Percentiles rank a stretch among this genome's conserved stretches.
phyloP scores from a whole-genome alignment of 2,329 filamentous ascomycete genomes.

The Myriosclerotinia scirpicola region DNA sequence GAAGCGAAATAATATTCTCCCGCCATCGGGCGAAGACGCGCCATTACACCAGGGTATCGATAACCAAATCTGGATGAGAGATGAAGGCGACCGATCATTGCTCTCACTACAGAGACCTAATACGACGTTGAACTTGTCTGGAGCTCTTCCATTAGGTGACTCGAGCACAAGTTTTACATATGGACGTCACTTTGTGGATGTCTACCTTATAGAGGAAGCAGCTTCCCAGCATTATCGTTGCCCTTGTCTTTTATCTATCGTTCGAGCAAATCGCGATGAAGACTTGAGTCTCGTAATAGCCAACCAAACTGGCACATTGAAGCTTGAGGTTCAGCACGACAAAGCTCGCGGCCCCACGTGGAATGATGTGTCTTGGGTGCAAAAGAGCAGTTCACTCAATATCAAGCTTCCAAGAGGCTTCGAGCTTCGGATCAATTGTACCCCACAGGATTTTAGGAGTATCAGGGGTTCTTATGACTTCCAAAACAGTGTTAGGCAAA shows the following conservation, averaged over 20 bases:
- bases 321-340: slow-evolving; percentile 69
- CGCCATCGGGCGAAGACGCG: slow-evolving; percentile 60
- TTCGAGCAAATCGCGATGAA: slow-evolving; percentile 67
- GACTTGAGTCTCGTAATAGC: slow-evolving; percentile 71
- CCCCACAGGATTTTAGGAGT: slow-evolving; percentile 73
- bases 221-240: slow-evolving; percentile 68
- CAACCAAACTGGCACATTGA: slow-evolving; percentile 77
- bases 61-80: slow-evolving; percentile 77
- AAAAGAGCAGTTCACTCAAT: slow-evolving; percentile 63
- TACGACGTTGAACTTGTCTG: slow-evolving; percentile 50
- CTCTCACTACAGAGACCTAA: slow-evolving; percentile 34
- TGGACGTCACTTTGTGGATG: slow-evolving; percentile 72
- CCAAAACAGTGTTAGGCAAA: slow-evolving; percentile 71
- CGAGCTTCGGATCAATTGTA: slow-evolving; percentile 67
- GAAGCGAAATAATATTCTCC: slow-evolving; percentile 77
- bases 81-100: slow-evolving; percentile 45
- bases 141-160: slow-evolving; percentile 76
- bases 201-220: slow-evolving; percentile 70
- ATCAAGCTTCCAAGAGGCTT: slow-evolving; percentile 75
- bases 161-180: slow-evolving; percentile 73
- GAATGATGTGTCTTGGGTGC: slow-evolving; percentile 80
- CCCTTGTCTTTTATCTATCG: slow-evolving; percentile 72
- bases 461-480: slow-evolving; percentile 86
- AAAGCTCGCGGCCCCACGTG: slow-evolving; percentile 70
- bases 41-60: slow-evolving; percentile 77